Base-by-base conservation (phyloP, 1,284 basidiomycete genomes). In the Sutorius eximius region DNA sequence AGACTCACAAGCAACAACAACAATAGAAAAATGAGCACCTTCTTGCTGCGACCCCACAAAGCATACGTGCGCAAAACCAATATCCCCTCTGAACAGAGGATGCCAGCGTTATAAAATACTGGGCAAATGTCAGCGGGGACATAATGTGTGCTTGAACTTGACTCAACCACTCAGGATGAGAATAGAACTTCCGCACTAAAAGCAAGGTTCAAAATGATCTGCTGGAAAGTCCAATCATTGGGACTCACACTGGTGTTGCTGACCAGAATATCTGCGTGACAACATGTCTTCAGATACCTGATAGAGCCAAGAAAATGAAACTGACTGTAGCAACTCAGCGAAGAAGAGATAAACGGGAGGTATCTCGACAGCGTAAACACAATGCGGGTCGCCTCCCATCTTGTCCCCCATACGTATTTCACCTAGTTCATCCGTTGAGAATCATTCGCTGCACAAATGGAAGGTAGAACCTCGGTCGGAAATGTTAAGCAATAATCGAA, bases 341-440 rank as follows among this genome's bases (percentile, higher is more conserved):
- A 41, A 22, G 55, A 49, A 9, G 56, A 24, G 36, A 65, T 8
- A 16, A 34, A 34, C 2, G 34, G 34, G 15, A 63, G 36, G 47
- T 70, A 70, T 58, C 68, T 66, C 43, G 65, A 49, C 7, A 70
- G 8, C 6, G 62, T 61, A 34, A 67, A 70, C 16, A 67, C 53
- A 24, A 63, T 45, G 20, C 64, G 65, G 18, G 66, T 34, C 9
- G 34, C 5, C 18, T 50, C 56, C 65, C 65, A 68, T 20, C 53
- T 57, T 11, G 57, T 61, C 3, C 66, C 66, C 68, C 68, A 70
- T 20, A 65, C 57, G 36, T 56, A 41, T 49, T 61, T 45, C 10
- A 65, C 61, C 63, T 67, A 11, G 18, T 15, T n/a, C n/a, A 15
- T 3, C 11, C 1, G 2, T 34, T 61, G 33, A 66, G 50, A 46